phyloP scores from a whole-genome alignment of 768 basidiomycete genomes.

The Cantharellus anzutake region DNA sequence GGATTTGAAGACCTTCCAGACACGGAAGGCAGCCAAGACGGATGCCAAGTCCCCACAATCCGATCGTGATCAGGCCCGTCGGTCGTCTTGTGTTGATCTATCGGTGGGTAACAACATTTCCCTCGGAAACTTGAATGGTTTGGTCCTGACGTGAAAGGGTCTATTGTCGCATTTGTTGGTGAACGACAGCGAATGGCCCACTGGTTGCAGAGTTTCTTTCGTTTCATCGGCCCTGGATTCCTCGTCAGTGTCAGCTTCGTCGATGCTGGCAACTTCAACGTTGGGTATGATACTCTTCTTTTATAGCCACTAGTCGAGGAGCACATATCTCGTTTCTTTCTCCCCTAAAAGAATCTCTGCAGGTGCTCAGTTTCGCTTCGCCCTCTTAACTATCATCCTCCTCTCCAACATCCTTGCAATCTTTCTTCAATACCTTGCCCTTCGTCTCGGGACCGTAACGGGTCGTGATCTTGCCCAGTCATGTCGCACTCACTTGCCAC shows the following conservation, averaged over 20 bases:
- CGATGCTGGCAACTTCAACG: constrained; percentile 19
- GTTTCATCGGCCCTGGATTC: constrained; percentile 18
- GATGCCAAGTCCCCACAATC: no score
- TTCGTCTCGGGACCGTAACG: constrained; percentile 22
- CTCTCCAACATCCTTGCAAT: not conserved
- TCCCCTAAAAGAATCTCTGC: not conserved
- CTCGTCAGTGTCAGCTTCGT: constrained; percentile 18
- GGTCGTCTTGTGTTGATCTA: no score
- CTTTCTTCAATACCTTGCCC: constrained; percentile 19
- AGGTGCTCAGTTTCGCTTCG: not conserved
- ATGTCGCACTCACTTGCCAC: constrained; percentile 13
- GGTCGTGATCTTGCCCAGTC: constrained; percentile 15
- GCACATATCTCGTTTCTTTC: no score
- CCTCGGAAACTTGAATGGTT: no score
- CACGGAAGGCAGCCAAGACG: no score
- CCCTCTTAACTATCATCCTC: not conserved
- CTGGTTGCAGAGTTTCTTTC: not conserved
- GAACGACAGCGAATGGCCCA: no score
- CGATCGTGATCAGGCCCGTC: no score
- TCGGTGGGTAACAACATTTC: no score
- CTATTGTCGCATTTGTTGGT: no score
- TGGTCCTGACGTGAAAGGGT: no score
- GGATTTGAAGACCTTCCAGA: no score
- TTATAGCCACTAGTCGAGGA: no score
- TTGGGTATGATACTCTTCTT: constrained; percentile 8